Percentiles rank a stretch among this genome's conserved stretches.
phyloP scores from a whole-genome alignment of 371 early-diverging fungal species.

The Cladochytrium tenue region DNA sequence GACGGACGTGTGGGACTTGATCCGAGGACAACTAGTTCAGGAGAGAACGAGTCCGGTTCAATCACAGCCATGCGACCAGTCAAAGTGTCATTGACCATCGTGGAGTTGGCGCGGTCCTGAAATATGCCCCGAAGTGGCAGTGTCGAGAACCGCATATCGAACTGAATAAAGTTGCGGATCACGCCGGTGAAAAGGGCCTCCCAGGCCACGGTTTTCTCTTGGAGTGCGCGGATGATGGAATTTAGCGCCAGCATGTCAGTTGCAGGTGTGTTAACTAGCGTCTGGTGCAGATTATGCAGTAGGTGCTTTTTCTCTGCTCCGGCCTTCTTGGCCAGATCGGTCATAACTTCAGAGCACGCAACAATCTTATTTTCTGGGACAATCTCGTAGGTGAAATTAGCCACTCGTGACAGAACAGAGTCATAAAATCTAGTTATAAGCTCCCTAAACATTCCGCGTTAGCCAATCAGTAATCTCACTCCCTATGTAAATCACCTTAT shows the following conservation, averaged over 20 bases:
- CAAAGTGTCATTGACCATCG: not conserved
- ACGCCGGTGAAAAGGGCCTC: conserved; percentile 76
- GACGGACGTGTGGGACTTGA: not conserved
- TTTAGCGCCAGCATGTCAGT: conserved; percentile 80
- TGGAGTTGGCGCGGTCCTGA: conserved; percentile 33
- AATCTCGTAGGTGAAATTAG: conserved; percentile 38
- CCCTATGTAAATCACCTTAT: conserved; percentile 5
- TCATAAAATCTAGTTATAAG: conserved; percentile 15
- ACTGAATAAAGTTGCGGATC: conserved; percentile 71
- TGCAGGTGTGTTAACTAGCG: conserved; percentile 70
- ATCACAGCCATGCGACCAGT: not conserved
- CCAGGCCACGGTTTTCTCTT: conserved; percentile 78
- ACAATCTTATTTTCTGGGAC: conserved; percentile 24
- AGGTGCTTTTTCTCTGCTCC: conserved; percentile 72
- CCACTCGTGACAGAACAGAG: conserved; percentile 29
- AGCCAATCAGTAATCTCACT: not conserved
- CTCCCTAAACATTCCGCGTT: conserved; percentile 2
- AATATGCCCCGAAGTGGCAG: conserved; percentile 68
- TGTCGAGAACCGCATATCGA: conserved; percentile 69
- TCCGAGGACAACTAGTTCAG: not conserved
- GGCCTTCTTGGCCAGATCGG: conserved; percentile 32
- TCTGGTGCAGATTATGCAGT: conserved; percentile 78
- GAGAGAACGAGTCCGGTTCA: not conserved
- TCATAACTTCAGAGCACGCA: conserved; percentile 31
- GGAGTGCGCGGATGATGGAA: conserved; percentile 70